Conservation (phyloP, 306 rosid genomes). For the Mucuna pruriens region DNA sequence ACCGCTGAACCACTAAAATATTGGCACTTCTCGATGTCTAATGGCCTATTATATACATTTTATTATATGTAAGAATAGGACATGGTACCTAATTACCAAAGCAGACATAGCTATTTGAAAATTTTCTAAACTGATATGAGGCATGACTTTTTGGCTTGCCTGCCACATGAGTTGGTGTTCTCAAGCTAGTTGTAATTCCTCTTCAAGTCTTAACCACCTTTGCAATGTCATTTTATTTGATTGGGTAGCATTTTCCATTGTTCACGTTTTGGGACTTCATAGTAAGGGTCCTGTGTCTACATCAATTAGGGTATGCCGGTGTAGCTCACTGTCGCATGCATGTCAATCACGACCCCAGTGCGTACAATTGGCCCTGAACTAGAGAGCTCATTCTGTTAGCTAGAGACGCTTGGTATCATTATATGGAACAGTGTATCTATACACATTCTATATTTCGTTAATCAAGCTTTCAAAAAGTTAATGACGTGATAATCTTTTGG, state of each 20-base stretch:
- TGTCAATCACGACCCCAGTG: neutral
- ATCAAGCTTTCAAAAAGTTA: too few species aligned
- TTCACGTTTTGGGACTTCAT: conserved; percentile 8
- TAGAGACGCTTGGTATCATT: too few species aligned
- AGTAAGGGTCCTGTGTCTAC: neutral
- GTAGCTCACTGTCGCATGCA: neutral
- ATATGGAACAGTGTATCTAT: too few species aligned
- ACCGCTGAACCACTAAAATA: too few species aligned
- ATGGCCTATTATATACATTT: neutral
- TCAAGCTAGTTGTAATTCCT: conserved; percentile 18
- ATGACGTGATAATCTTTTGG: too few species aligned
- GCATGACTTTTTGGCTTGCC: neutral
- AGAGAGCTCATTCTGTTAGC: too few species aligned
- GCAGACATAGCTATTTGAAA: neutral
- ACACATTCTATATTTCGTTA: too few species aligned
- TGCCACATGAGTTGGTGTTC: neutral
- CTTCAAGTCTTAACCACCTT: neutral
- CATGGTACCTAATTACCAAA: neutral
- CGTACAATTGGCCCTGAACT: neutral
- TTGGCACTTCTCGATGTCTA: neutral
- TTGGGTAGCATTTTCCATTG: neutral
- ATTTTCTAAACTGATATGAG: neutral
- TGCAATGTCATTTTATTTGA: neutral
- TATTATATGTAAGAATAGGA: neutral
- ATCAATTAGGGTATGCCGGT: neutral